Evolutionary conservation across 2,329 filamentous ascomycete species (phyloP).

Genomic region (Lachnellula suecica): DNA sequence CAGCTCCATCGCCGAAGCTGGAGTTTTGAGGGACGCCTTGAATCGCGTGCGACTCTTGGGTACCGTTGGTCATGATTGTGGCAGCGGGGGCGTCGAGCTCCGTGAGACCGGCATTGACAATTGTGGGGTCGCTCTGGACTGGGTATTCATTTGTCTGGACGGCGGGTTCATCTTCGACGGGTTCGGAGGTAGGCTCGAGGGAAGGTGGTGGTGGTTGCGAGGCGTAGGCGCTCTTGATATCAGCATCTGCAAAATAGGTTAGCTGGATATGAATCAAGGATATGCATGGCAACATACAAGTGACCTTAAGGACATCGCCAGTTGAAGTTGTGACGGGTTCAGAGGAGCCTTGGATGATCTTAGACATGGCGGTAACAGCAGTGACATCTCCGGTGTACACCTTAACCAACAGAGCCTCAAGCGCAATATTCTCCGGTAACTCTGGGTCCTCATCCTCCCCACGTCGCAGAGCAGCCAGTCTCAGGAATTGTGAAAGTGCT

Average conservation of each 20-base stretch:
- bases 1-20: constrained; percentile 50
- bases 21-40: constrained; percentile 48
- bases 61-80: constrained; percentile 41
- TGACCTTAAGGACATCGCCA: constrained; percentile 64
- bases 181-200: constrained; percentile 30
- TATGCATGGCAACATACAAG: constrained; percentile 56
- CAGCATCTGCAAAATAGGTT: constrained; percentile 45
- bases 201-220: constrained; percentile 49
- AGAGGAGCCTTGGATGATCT: constrained; percentile 70
- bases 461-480: constrained; percentile 74
- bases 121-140: constrained; percentile 61
- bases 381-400: constrained; percentile 77
- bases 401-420: constrained; percentile 75
- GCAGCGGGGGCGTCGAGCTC: constrained; percentile 57
- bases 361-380: constrained; percentile 73
- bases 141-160: constrained; percentile 36
- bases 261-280: constrained; percentile 11
- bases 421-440: constrained; percentile 73
- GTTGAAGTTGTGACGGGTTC: constrained; percentile 66
- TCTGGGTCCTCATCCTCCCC: constrained; percentile 63
- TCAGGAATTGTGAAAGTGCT: constrained; percentile 75
- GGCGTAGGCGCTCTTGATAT: constrained; percentile 55
- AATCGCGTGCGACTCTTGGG: constrained; percentile 28
- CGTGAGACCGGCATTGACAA: constrained; percentile 65
- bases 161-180: constrained; percentile 34